Conservation (phyloP, 208 protist species). For the Trypanosoma mega region DNA sequence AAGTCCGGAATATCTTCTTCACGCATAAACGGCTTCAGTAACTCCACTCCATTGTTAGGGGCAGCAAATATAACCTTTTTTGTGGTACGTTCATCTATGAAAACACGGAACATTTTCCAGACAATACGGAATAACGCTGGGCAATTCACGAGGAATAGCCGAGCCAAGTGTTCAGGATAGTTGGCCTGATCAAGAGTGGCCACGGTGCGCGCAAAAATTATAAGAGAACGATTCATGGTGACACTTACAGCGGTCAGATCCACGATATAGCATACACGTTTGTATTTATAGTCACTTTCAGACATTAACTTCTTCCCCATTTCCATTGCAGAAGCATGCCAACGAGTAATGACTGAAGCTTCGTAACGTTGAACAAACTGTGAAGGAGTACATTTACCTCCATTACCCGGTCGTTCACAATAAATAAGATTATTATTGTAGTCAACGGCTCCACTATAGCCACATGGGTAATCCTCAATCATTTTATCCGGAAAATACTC, state of each 20-base stretch:
- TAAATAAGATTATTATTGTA: slow-evolving; percentile 82
- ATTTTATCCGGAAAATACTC: slow-evolving; percentile 80
- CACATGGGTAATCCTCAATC: slow-evolving; percentile 65
- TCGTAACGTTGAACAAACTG: slow-evolving; percentile 68
- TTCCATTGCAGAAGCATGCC: slow-evolving; percentile 65
- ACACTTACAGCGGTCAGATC: slow-evolving; percentile 64
- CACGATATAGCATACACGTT: slow-evolving; percentile 76
- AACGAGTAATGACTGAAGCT: slow-evolving; percentile 57
- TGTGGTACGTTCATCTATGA: slow-evolving; percentile 80
- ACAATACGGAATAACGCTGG: slow-evolving; percentile 63
- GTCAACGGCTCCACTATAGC: slow-evolving; percentile 63
- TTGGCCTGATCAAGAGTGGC: slow-evolving; percentile 81
- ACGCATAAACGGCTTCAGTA: slow-evolving; percentile 55
- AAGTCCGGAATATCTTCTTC: slow-evolving; percentile 77
- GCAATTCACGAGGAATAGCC: slow-evolving; percentile 82
- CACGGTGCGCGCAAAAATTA: slow-evolving; percentile 75
- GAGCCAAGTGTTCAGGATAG: slow-evolving; percentile 81
- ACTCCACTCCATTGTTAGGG: slow-evolving; percentile 44
- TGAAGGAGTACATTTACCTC: slow-evolving; percentile 47
- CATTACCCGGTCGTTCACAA: slow-evolving; percentile 80
- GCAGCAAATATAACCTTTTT: slow-evolving; percentile 75
- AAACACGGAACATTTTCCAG: slow-evolving; percentile 81
- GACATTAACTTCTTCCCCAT: slow-evolving; percentile 61
- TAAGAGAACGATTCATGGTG: slow-evolving; percentile 65
- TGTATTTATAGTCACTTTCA: slow-evolving; percentile 49